Evolutionary conservation across 441 rosid species (phyloP), one percentile per base, ranked within the genome.

Genomic region (Breynia disticha): DNA sequence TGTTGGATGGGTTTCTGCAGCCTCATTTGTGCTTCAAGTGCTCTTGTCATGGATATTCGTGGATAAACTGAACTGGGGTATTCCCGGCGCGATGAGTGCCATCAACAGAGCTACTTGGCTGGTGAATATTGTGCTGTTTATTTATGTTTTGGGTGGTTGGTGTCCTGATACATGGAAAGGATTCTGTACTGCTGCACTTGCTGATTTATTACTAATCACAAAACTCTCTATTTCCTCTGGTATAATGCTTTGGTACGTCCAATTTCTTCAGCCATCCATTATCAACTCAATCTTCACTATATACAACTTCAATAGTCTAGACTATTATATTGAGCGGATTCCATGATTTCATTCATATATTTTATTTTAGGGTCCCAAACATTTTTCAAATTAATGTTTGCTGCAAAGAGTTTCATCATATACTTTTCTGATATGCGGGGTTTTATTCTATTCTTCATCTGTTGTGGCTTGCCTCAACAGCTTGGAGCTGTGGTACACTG

Each of bases 191-290:
- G 80, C 78, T 51, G 82, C 89, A 6, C 79, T 81, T 50, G 11
- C 62, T 45, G 81, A 79, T 61, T 35, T 88, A 4, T 35, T 71
- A 16, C 87, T 90, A 1, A 62, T 78, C 5, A 19, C 83, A 17
- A 85, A 79, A 70, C 87, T 88, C 57, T 83, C 96, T 0, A 9
- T 83, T 2, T 74, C 94, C 15, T 87, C 90, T 2, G 94, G 87
- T 19, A 35, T 85, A 20, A 87, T 85, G 90, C 11, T 87, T 2
- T 87, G 90, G 90, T 79, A 67, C 46, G 20, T 52, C 50, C 46
- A 17, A 14, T 10, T 49, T 51, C 15, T 39, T 19, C 16, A 24
- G 32, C 19, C 42, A 22, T 11, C 19, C 42, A 22, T 11, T 49
- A 7, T 24, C 32, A 24, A 24, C 7, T 24, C 3, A 24, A 24